phyloP scores from a whole-genome alignment of 208 protist species.

The Vickermania ingenoplastis region DNA sequence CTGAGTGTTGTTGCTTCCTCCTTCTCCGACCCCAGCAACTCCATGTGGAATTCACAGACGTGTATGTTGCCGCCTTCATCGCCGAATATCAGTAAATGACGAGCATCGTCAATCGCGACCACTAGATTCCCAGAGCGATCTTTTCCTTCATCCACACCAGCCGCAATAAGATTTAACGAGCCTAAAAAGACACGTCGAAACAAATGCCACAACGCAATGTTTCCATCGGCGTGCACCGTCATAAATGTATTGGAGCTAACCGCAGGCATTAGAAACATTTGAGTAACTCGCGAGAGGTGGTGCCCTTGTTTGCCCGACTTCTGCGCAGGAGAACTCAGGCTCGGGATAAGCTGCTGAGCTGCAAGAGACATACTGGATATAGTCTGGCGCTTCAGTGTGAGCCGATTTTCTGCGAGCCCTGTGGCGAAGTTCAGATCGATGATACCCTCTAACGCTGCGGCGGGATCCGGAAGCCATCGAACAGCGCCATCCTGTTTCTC shows the following conservation, averaged over 20 bases:
- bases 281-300: conserved; percentile 23
- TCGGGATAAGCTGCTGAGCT: neutral
- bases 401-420: neutral
- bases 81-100: conserved; percentile 42
- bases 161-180: conserved; percentile 32
- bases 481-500: conserved; percentile 63
- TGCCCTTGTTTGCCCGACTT: neutral
- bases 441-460: neutral
- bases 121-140: conserved; percentile 10
- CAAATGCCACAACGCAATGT: conserved; percentile 67
- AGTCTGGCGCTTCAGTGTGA: neutral
- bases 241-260: conserved; percentile 46
- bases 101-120: conserved; percentile 12
- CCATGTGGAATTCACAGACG: conserved; percentile 41
- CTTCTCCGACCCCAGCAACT: conserved; percentile 7
- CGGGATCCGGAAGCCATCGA: conserved; percentile 42
- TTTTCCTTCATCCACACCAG: conserved; percentile 13
- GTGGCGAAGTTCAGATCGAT: neutral
- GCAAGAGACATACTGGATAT: conserved; percentile 3
- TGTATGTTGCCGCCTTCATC: conserved; percentile 67
- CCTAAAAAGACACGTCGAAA: conserved; percentile 50
- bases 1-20: conserved; percentile 22
- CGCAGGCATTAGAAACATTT: conserved; percentile 28
- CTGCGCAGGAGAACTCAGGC: neutral
- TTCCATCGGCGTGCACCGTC: conserved; percentile 61